A percentile compares a stretch with the other conserved stretches of the same genome.
These are phyloP conservation scores for Diplocarpon mali DNA, from an alignment of 2,329 filamentous ascomycete genomes.

Conservation along the genomic window DNA sequence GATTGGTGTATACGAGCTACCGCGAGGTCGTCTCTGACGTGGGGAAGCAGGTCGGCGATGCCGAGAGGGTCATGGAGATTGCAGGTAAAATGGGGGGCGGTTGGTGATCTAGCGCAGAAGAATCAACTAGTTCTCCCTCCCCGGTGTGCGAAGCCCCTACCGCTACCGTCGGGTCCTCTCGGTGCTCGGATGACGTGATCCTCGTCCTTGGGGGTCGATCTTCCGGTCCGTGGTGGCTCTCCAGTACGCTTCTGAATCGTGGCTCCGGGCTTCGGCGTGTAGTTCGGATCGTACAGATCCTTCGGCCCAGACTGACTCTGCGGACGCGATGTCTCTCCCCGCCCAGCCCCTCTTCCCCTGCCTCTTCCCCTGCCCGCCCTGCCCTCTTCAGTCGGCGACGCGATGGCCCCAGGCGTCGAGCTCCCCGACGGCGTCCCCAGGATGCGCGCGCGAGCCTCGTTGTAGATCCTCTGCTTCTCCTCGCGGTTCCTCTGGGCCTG, in stretches of 20 bases:
- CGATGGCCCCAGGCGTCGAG: slow-evolving; percentile 50
- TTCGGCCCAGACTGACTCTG: slow-evolving; percentile 30
- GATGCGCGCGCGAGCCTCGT: slow-evolving; percentile 77
- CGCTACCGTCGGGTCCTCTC: slow-evolving; percentile 65
- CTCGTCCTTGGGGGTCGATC: slow-evolving; percentile 42
- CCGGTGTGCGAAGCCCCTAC: slow-evolving; percentile 62
- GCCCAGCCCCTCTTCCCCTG: slow-evolving; percentile 30
- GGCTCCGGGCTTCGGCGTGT: slow-evolving; percentile 51
- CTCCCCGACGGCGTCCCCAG: slow-evolving; percentile 56
- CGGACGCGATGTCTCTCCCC: slow-evolving; percentile 28
- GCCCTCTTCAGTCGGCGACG: slow-evolving; percentile 45
- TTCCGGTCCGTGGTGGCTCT: slow-evolving; percentile 31
- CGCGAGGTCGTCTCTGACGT: slow-evolving; percentile 91
- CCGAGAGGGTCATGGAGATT: slow-evolving; percentile 75
- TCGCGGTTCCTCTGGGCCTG: slow-evolving; percentile 71
- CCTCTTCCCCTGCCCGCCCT: slow-evolving; percentile 40
- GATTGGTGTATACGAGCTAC: slow-evolving; percentile 75
- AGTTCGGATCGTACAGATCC: slow-evolving; percentile 71
- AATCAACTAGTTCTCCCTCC: slow-evolving; percentile 42
- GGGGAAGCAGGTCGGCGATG: slow-evolving; percentile 62
- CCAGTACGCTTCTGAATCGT: slow-evolving; percentile 34
- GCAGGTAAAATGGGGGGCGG: slow-evolving; percentile 87
- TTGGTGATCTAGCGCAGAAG: slow-evolving; percentile 49
- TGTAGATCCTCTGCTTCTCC: slow-evolving; percentile 83
- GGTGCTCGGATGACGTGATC: slow-evolving; percentile 64